These are phyloP conservation scores for Arthromyces matolae DNA, from an alignment of 768 basidiomycete genomes.

Conservation along the genomic window DNA sequence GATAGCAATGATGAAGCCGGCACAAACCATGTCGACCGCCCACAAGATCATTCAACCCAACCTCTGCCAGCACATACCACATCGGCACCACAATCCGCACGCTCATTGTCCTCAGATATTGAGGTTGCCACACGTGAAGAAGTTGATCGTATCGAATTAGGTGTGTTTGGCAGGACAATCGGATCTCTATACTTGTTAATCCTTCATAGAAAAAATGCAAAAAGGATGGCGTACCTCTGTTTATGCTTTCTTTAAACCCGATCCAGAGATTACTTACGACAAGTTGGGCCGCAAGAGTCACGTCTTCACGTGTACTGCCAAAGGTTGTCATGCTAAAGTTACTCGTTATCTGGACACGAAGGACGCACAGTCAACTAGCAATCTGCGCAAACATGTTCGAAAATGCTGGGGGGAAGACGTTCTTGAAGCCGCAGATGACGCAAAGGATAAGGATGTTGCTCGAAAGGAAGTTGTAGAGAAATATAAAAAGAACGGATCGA, in stretches of 20 bases:
- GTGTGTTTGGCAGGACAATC: not conserved
- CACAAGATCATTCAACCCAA: not conserved
- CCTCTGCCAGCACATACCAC: not conserved
- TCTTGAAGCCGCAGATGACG: constrained; percentile 13
- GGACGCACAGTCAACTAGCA: constrained; percentile 27
- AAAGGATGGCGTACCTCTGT: too few species aligned
- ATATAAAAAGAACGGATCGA: constrained; percentile 16
- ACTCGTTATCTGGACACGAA: constrained; percentile 23
- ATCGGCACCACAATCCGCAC: not conserved
- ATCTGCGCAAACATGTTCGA: constrained; percentile 24
- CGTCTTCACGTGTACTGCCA: constrained; percentile 23
- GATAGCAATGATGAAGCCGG: too few species aligned
- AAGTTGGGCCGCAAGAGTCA: constrained; percentile 20
- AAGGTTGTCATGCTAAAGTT: constrained; percentile 15
- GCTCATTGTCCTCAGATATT: not conserved
- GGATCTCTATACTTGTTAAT: not conserved
- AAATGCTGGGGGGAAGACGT: constrained; percentile 29
- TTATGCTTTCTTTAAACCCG: constrained; percentile 28
- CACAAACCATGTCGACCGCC: too few species aligned
- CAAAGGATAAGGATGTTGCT: constrained; percentile 6
- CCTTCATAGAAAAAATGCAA: not conserved
- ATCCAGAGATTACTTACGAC: constrained; percentile 6
- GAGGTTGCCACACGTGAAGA: not conserved
- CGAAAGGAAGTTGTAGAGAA: constrained; percentile 2
- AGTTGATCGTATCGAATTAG: not conserved